Conservation (phyloP, 1,139 yeast species). For the Debaryomycetaceae sp. region DNA sequence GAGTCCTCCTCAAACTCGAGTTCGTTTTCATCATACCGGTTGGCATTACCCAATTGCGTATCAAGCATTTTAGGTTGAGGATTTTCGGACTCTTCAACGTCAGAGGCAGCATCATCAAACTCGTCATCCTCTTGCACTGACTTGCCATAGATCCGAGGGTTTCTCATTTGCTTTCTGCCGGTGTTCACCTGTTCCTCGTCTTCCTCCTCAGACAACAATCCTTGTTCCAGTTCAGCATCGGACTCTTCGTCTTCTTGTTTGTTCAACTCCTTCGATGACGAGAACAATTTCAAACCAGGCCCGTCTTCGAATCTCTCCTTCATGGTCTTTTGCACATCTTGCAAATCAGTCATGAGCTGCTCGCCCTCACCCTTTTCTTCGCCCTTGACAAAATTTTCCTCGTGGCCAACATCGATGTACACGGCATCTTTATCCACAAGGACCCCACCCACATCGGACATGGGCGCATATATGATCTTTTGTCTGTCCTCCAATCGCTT, state of each 20-base stretch:
- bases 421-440: slow-evolving; percentile 97
- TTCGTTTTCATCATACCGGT: slow-evolving; percentile 42
- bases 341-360: slow-evolving; percentile 75
- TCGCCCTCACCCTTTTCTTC: slow-evolving; percentile 80
- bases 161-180: slow-evolving; percentile 61
- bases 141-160: slow-evolving; percentile 56
- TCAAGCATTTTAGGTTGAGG: slow-evolving; percentile 40
- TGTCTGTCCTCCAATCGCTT: slow-evolving; percentile 91
- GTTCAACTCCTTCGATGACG: slow-evolving; percentile 51
- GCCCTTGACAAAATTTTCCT: slow-evolving; percentile 57
- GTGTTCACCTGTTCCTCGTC: slow-evolving; percentile 24
- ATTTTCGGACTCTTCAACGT: slow-evolving; percentile 31
- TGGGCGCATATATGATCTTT: slow-evolving; percentile 94
- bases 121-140: slow-evolving; percentile 48
- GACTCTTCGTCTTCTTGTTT: slow-evolving; percentile 34
- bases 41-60: slow-evolving; percentile 40
- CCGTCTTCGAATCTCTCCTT: slow-evolving; percentile 59
- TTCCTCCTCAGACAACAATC: slow-evolving; percentile 25
- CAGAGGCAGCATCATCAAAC: slow-evolving; percentile 33
- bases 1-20: slow-evolving; percentile 49
- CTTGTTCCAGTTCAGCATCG: slow-evolving; percentile 34
- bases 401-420: slow-evolving; percentile 78
- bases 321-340: slow-evolving; percentile 60
- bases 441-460: slow-evolving; percentile 99
- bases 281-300: slow-evolving; percentile 71